These are phyloP conservation scores for Triticum urartu DNA, from an alignment of 176 grass and related monocot genomes.

Conservation along the genomic window DNA sequence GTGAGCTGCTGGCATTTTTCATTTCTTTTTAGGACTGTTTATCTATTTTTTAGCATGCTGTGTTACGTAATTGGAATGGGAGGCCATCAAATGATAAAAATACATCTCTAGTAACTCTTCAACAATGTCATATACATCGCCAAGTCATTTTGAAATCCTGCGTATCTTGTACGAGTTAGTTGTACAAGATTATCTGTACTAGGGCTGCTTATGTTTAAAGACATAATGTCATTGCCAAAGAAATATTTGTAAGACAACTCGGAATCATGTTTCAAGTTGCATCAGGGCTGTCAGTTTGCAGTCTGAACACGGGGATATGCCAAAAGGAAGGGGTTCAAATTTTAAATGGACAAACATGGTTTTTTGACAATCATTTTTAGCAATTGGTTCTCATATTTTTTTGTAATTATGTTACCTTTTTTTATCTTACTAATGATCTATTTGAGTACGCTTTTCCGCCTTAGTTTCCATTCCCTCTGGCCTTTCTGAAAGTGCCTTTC, in stretches of 20 bases:
- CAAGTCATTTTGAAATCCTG: not conserved
- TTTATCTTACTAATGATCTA: not conserved
- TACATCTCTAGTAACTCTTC: not conserved
- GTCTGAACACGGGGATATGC: not conserved
- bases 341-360: not conserved
- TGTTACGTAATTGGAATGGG: not conserved
- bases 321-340: not conserved
- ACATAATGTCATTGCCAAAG: not conserved
- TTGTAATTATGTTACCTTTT: not conserved
- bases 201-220: not conserved
- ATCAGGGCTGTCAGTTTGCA: not conserved
- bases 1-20: not conserved
- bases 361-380: not conserved
- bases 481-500: not conserved
- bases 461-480: not conserved
- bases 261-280: not conserved
- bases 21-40: not conserved
- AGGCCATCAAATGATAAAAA: not conserved
- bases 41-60: not conserved
- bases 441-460: not conserved
- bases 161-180: not conserved
- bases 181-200: not conserved
- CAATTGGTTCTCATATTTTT: too few species aligned
- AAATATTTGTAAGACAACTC: not conserved
- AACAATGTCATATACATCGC: not conserved